Evolutionary conservation across 2,329 filamentous ascomycete species (phyloP).

Genomic region (Penicillium sp.): DNA sequence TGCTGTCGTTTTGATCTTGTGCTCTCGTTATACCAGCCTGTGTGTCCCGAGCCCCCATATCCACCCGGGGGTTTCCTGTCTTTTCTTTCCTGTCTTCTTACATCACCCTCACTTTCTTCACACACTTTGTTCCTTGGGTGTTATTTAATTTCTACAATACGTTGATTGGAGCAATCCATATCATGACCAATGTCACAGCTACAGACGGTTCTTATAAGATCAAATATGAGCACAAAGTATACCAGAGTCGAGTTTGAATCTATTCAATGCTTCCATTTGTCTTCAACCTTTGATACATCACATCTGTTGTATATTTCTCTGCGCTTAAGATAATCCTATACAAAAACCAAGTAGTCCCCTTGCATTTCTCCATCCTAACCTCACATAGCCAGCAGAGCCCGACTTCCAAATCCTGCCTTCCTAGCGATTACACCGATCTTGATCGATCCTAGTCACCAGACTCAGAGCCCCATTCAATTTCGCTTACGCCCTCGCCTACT

Average conservation of each 20-base stretch:
- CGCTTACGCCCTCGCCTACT: too few relatives aligned
- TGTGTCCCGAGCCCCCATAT: background rate
- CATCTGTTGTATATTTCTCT: background rate
- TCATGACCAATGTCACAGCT: background rate
- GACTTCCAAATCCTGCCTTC: too few relatives aligned
- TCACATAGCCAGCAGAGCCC: too few relatives aligned
- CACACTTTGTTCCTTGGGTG: background rate
- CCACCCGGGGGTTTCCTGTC: background rate
- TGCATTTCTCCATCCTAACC: too few relatives aligned
- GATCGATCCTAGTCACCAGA: too few relatives aligned
- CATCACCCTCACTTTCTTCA: background rate
- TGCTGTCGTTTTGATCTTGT: slow-evolving; percentile 3
- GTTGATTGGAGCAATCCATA: background rate
- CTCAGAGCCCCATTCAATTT: too few relatives aligned
- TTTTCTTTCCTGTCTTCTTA: slow-evolving; percentile 1
- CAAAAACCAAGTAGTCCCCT: too few relatives aligned
- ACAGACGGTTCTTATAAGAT: too few relatives aligned
- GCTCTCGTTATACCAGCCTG: background rate
- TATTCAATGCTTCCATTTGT: background rate
- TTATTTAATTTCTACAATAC: background rate
- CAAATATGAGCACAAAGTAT: too few relatives aligned
- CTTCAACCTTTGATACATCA: too few relatives aligned
- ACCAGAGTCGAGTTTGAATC: background rate
- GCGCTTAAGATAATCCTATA: background rate
- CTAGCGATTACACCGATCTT: too few relatives aligned